phyloP scores from a whole-genome alignment of 140 eudicot genomes.

The Flaveria floridana region DNA sequence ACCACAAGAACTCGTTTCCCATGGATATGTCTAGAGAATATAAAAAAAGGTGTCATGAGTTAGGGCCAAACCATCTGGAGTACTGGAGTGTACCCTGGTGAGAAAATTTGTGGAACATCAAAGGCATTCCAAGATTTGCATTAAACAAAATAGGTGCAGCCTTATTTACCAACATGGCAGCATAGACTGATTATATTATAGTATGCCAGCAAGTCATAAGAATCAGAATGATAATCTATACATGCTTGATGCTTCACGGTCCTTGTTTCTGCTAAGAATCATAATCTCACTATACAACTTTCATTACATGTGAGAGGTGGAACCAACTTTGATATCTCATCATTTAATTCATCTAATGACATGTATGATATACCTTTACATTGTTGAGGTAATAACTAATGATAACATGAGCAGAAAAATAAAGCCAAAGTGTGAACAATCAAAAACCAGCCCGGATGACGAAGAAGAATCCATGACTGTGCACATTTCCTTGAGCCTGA shows the following conservation, averaged over 20 bases:
- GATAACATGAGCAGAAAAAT: not conserved
- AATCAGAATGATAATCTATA: not conserved
- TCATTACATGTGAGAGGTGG: not conserved
- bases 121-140: not conserved
- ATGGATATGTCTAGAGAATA: conserved; percentile 66
- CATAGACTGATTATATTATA: not conserved
- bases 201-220: not conserved
- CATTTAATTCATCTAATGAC: not conserved
- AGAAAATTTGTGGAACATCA: not conserved
- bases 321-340: not conserved
- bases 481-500: conserved; percentile 4
- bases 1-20: conserved; percentile 93
- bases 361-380: not conserved
- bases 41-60: not conserved
- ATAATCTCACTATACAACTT: not conserved
- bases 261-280: not conserved
- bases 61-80: not conserved
- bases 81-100: not conserved
- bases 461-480: not conserved
- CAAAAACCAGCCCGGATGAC: not conserved
- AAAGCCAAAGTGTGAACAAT: not conserved
- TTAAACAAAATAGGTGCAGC: not conserved
- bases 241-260: not conserved
- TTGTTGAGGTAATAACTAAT: not conserved
- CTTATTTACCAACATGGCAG: not conserved